phyloP scores from a whole-genome alignment of 73 alveolate species.

The Strombidium stylifer region DNA sequence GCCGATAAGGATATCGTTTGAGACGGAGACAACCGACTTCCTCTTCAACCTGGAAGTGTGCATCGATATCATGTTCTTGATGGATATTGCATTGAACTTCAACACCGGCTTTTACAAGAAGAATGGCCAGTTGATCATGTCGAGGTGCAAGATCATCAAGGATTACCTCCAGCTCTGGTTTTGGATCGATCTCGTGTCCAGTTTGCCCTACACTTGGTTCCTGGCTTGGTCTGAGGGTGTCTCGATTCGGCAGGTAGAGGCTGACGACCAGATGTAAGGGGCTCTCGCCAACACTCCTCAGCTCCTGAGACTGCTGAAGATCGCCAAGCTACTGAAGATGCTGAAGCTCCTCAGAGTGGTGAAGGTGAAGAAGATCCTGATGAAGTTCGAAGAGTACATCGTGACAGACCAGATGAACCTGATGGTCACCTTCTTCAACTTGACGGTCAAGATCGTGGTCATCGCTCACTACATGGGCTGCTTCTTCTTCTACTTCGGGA shows the following conservation, averaged over 20 bases:
- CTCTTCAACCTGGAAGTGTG: conserved; percentile 15
- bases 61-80: conserved; percentile 34
- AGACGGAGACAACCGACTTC: conserved; percentile 38
- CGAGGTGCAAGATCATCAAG: conserved; percentile 40
- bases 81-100: conserved; percentile 47
- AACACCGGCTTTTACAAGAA: conserved; percentile 62
- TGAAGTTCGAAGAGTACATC: conserved; percentile 68
- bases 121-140: conserved; percentile 60
- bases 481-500: conserved; percentile 32
- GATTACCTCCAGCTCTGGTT: conserved; percentile 42
- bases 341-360: conserved; percentile 60
- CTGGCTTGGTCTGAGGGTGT: conserved; percentile 8
- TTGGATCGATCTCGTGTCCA: conserved; percentile 34
- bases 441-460: conserved; percentile 21
- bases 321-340: conserved; percentile 47
- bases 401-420: conserved; percentile 43
- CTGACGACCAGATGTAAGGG: conserved; percentile 1
- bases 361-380: conserved; percentile 62
- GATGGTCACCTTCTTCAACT: conserved; percentile 34
- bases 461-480: conserved; percentile 65
- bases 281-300: conserved; percentile 40
- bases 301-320: conserved; percentile 47
- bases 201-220: conserved; percentile 41
- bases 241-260: too few relatives aligned
- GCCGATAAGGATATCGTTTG: conserved; percentile 65